Conservation (phyloP, 768 basidiomycete species). For the Thelephora ganbajun region DNA sequence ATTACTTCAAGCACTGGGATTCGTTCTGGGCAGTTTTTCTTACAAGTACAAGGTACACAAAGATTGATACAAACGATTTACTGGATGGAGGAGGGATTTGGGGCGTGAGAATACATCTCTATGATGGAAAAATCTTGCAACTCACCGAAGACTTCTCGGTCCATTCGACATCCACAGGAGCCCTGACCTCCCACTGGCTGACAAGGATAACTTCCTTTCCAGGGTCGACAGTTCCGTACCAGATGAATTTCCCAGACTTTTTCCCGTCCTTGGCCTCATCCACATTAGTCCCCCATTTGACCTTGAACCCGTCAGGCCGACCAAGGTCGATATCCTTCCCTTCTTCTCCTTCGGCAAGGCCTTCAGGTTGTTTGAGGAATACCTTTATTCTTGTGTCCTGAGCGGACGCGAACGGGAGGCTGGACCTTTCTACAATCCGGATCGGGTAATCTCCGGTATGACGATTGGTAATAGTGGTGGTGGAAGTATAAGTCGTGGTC, state of each 20-base stretch:
- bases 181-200: slow-evolving; percentile 36
- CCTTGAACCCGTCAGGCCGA: slow-evolving; percentile 10
- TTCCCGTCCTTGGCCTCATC: slow-evolving; percentile 31
- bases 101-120: too few relatives aligned
- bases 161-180: slow-evolving; percentile 19
- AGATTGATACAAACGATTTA: too few relatives aligned
- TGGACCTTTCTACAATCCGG: slow-evolving; percentile 30
- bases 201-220: slow-evolving; percentile 21
- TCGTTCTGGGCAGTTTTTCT: too few relatives aligned
- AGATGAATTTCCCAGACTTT: slow-evolving; percentile 45
- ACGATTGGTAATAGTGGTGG: slow-evolving; percentile 30
- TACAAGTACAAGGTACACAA: too few relatives aligned
- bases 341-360: slow-evolving; percentile 30
- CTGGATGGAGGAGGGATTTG: too few relatives aligned
- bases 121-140: too few relatives aligned
- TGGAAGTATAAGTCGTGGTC: slow-evolving; percentile 25
- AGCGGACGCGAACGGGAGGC: slow-evolving; percentile 21
- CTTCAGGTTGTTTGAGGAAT: slow-evolving; percentile 30
- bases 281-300: slow-evolving; percentile 23
- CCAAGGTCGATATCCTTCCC: slow-evolving; percentile 19
- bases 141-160: slow-evolving; percentile 4
- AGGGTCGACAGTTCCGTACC: slow-evolving; percentile 30
- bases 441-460: slow-evolving; percentile 26
- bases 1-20: too few relatives aligned
- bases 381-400: slow-evolving; percentile 29